These are phyloP conservation scores for Geotrichum carabidarum DNA, from an alignment of 1,139 yeast species.

Conservation along the genomic window DNA sequence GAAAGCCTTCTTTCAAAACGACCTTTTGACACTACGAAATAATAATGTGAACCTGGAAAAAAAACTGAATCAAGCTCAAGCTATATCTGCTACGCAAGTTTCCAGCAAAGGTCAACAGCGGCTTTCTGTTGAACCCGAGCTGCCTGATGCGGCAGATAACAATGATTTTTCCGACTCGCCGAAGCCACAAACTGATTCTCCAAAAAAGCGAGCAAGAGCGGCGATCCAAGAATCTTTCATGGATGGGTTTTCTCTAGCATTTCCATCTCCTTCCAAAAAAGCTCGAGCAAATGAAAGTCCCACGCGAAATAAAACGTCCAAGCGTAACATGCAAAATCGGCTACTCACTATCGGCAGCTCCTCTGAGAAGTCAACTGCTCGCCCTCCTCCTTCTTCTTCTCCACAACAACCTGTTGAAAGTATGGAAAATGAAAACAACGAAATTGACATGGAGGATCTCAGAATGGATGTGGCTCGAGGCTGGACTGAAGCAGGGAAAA, in stretches of 20 bases:
- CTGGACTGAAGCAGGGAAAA: neutral
- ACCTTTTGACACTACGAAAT: conserved; percentile 21
- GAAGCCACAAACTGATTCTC: conserved; percentile 1
- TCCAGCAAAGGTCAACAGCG: neutral
- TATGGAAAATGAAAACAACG: neutral
- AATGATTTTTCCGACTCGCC: neutral
- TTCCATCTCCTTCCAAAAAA: conserved; percentile 11
- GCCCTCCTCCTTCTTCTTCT: neutral
- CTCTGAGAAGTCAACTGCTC: conserved; percentile 7
- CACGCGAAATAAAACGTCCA: conserved; percentile 1
- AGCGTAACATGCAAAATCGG: neutral
- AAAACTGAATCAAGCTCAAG: conserved; percentile 21
- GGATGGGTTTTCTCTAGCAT: conserved; percentile 27
- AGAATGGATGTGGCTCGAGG: conserved; percentile 13
- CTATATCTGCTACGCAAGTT: conserved; percentile 10
- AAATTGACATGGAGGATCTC: neutral
- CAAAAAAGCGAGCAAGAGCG: conserved; percentile 20
- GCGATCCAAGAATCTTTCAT: conserved; percentile 28
- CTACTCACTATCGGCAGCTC: conserved; percentile 7
- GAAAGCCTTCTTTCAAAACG: conserved; percentile 54
- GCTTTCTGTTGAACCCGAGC: neutral
- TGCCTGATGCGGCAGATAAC: neutral
- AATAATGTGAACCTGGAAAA: conserved; percentile 3
- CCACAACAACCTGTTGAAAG: neutral
- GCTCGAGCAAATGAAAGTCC: conserved; percentile 1